Base-by-base conservation (phyloP, 148 eudicot genomes). In the Chenopodium quinoa region DNA sequence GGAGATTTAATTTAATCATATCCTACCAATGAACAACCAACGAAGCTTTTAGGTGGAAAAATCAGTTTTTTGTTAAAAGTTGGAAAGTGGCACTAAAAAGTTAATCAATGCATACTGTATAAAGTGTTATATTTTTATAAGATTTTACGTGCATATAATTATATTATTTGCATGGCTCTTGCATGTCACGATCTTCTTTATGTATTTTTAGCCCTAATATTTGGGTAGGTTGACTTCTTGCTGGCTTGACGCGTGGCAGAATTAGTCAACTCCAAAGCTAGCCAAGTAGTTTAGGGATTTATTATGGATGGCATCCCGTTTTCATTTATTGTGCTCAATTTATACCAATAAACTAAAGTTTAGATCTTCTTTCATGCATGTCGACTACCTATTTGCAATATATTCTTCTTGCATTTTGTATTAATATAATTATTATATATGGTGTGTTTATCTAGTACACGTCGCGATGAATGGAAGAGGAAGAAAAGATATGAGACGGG, bases 151-250 rank as follows among this genome's bases (percentile, higher is more conserved):
- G 37, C 34, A 25, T 37, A 32, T 17, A 14, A 58, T 52, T 56
- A 46, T 34, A 13, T 22, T 34, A 13, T 22, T 22, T 80, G 81
- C 76, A 77, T 62, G 84, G 44, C 44, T 65, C 10, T n/a, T 47
- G n/a, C 31, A 48, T 83, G 81, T 82, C 77, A 25, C 69, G 65
- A 29, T 63, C 67, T 23, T 12, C 17, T 34, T 40, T 73, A 52
- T 40, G 44, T 37, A 37, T 37, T 0, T 40, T 40, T 40, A 40
- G 44, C 67, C 85, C 81, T 48, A 50, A 34, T n/a, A 60, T 64
- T 65, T 73, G 75, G 75, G 74, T 69, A 23, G 73, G 78, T 78
- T 83, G 85, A 78, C 85, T 78, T 71, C 22, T 4, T 83, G 7
- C 4, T 47, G 0, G 47, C 20, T 71, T 64, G 85, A 62, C 82